A percentile compares a stretch with the other conserved stretches of the same genome.
These are phyloP conservation scores for Nannochloropsis gaditana DNA, from an alignment of 108 stramenopile genomes.

Conservation along the genomic window DNA sequence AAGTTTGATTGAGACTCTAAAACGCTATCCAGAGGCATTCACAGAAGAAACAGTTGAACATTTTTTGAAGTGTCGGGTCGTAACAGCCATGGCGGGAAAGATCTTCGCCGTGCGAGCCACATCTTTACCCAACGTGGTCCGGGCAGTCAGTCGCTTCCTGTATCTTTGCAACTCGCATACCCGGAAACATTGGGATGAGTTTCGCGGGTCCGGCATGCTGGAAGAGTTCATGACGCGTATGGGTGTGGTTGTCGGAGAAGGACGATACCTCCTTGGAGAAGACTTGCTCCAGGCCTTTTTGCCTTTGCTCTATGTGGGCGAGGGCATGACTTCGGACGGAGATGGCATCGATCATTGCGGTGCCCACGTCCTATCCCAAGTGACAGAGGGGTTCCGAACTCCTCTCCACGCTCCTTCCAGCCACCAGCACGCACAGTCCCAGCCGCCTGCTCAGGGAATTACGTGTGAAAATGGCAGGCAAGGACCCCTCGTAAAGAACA, in stretches of 20 bases:
- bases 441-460: neutral
- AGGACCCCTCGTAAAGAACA: too few relatives aligned
- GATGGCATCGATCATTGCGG: neutral
- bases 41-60: neutral
- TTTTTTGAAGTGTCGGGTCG: neutral
- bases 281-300: neutral
- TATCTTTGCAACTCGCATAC: neutral
- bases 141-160: neutral
- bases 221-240: neutral
- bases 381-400: neutral
- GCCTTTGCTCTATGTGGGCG: neutral
- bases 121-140: slow-evolving; percentile 10
- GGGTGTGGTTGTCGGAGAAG: neutral
- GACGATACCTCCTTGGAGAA: neutral
- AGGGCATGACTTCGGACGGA: neutral
- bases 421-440: neutral
- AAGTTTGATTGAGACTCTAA: neutral
- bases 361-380: neutral
- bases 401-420: neutral
- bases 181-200: neutral
- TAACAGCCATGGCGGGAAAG: neutral
- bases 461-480: too few relatives aligned
- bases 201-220: neutral
- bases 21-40: neutral
- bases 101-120: neutral